Percentiles rank a stretch among this genome's conserved stretches.
These are phyloP conservation scores for Passalora sequoiae DNA, from an alignment of 2,329 filamentous ascomycete genomes.

Conservation along the genomic window DNA sequence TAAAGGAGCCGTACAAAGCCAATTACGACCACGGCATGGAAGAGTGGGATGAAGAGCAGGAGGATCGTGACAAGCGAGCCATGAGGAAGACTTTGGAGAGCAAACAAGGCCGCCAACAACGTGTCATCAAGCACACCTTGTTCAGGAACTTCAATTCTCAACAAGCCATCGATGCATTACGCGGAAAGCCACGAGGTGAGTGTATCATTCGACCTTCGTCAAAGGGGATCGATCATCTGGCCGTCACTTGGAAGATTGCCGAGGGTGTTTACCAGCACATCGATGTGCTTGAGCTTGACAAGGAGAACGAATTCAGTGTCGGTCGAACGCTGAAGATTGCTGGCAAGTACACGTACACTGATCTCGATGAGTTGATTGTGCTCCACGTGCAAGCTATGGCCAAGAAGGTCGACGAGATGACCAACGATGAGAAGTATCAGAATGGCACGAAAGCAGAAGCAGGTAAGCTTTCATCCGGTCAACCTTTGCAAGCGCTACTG, in stretches of 20 bases:
- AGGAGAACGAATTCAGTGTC: constrained; percentile 93
- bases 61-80: constrained; percentile 71
- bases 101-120: constrained; percentile 75
- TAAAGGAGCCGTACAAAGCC: constrained; percentile 67
- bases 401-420: constrained; percentile 94
- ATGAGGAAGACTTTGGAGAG: constrained; percentile 73
- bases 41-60: constrained; percentile 69
- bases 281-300: constrained; percentile 92
- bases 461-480: constrained; percentile 56
- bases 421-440: constrained; percentile 90
- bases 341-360: constrained; percentile 85
- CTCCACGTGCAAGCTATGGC: constrained; percentile 97
- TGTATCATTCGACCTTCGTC: constrained; percentile 93
- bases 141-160: constrained; percentile 90
- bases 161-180: constrained; percentile 89
- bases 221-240: constrained; percentile 90
- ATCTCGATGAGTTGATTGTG: constrained; percentile 95
- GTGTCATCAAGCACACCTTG: constrained; percentile 95
- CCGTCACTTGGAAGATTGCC: constrained; percentile 96
- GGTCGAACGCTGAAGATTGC: constrained; percentile 80
- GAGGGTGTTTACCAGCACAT: constrained; percentile 97
- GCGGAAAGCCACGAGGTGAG: constrained; percentile 78
- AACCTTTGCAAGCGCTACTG: constrained; percentile 3
- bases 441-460: constrained; percentile 72
- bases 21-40: constrained; percentile 60